phyloP scores from a whole-genome alignment of 2,329 filamentous ascomycete genomes.

The Anthostomella pinea region DNA sequence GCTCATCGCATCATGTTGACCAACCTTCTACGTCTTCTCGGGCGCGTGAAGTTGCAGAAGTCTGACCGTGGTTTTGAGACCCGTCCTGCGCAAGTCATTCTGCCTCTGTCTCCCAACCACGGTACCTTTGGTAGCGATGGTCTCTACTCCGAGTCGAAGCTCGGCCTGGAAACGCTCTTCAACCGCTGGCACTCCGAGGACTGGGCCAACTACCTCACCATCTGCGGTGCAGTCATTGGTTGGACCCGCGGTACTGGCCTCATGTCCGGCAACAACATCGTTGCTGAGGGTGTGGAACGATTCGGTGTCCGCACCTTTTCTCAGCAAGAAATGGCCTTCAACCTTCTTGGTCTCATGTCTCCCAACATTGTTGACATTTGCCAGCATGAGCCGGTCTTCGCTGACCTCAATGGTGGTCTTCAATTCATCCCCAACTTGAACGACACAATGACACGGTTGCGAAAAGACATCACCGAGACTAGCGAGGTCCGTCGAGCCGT shows the following conservation, averaged over 20 bases:
- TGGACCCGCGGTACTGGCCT: conserved; percentile 98
- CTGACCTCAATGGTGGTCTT: conserved; percentile 93
- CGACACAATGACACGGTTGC: conserved; percentile 86
- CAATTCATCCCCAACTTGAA: conserved; percentile 98
- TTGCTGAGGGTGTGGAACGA: conserved; percentile 93
- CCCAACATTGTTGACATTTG: conserved; percentile 92
- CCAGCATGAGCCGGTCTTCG: conserved; percentile 92
- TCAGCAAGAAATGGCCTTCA: conserved; percentile 99
- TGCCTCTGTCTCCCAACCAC: conserved; percentile 95
- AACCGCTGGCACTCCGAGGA: conserved; percentile 97
- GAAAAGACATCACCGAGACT: conserved; percentile 92
- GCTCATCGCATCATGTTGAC: conserved; percentile 99
- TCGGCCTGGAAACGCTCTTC: conserved; percentile 94
- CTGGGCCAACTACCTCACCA: conserved; percentile 96
- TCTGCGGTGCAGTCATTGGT: conserved; percentile 96
- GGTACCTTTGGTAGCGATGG: conserved; percentile 97
- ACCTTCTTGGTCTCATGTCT: conserved; percentile 92
- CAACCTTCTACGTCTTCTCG: conserved; percentile 88
- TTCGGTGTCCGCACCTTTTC: conserved; percentile 98
- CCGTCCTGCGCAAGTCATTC: conserved; percentile 90
- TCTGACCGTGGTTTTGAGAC: conserved; percentile 85
- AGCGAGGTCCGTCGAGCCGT: conserved; percentile 92
- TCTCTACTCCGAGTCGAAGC: conserved; percentile 97
- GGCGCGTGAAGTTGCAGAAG: conserved; percentile 89
- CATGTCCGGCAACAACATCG: conserved; percentile 97